Conservation (phyloP, 345 rosid species). For the Populus ilicifolia region DNA sequence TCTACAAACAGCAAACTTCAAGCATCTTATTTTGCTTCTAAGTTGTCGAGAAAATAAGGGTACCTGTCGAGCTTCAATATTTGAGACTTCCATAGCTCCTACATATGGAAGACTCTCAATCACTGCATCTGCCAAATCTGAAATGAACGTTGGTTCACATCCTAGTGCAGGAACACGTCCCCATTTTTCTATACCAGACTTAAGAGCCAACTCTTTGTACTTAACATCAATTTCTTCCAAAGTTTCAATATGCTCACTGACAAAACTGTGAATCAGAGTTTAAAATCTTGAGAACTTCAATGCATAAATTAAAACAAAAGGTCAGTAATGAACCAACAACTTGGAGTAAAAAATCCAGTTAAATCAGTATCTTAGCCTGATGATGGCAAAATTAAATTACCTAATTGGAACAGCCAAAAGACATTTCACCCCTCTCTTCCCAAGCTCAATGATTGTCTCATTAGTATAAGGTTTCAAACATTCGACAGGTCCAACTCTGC, state of each 20-base stretch:
- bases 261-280: constrained; percentile 57
- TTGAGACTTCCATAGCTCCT: constrained; percentile 97
- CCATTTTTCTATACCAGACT: constrained; percentile 91
- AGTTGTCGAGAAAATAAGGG: background rate
- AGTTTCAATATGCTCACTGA: constrained; percentile 97
- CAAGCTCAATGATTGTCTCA: constrained; percentile 87
- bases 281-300: constrained; percentile 2
- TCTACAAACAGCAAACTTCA: background rate
- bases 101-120: constrained; percentile 96
- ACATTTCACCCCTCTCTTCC: constrained; percentile 73
- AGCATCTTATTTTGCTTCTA: background rate
- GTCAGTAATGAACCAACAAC: constrained; percentile 3
- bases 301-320: background rate
- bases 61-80: constrained; percentile 99
- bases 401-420: constrained; percentile 94
- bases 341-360: background rate
- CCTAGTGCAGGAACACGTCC: constrained; percentile 97
- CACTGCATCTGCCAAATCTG: constrained; percentile 97
- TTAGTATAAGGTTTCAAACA: constrained; percentile 99
- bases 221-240: constrained; percentile 98
- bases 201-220: constrained; percentile 85
- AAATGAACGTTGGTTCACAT: constrained; percentile 85
- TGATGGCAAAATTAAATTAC: constrained; percentile 29
- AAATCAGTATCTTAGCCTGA: background rate
- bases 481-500: constrained; percentile 99